Percentiles rank a stretch among this genome's conserved stretches.
These are phyloP conservation scores for Eremothecium coryli DNA, from an alignment of 1,139 yeast species.

Conservation along the genomic window DNA sequence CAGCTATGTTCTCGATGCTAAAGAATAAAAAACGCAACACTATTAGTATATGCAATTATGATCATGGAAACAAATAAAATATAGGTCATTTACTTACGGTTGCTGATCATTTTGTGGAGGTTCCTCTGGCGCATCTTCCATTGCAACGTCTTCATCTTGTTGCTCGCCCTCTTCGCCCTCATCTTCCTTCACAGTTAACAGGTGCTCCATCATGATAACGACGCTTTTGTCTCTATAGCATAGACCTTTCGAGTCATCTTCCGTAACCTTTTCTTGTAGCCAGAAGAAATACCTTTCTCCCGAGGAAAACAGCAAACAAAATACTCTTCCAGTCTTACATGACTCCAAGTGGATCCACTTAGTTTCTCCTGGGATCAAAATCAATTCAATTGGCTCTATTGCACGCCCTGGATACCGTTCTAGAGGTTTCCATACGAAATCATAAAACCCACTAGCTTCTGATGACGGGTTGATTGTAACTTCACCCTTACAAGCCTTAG, in stretches of 20 bases:
- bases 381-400: constrained; percentile 54
- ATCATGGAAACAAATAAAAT: neutral
- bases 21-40: neutral
- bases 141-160: constrained; percentile 19
- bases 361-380: constrained; percentile 89
- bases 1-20: constrained; percentile 9
- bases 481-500: constrained; percentile 67
- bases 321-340: constrained; percentile 77
- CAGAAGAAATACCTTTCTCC: constrained; percentile 82
- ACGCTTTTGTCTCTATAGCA: constrained; percentile 54
- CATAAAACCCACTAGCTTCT: constrained; percentile 41
- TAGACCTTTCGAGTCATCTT: constrained; percentile 43
- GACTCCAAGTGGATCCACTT: constrained; percentile 67
- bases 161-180: constrained; percentile 32
- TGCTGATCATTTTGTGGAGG: constrained; percentile 11
- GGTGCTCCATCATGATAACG: constrained; percentile 42
- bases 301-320: constrained; percentile 75
- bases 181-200: constrained; percentile 41
- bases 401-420: constrained; percentile 34
- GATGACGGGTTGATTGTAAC: constrained; percentile 51
- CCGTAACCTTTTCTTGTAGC: constrained; percentile 78
- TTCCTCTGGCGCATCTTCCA: constrained; percentile 8
- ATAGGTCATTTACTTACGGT: constrained; percentile 8
- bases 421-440: constrained; percentile 54
- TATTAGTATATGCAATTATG: constrained; percentile 7